phyloP scores from a whole-genome alignment of 257 asterid genomes.

The Nicotiana attenuata region DNA sequence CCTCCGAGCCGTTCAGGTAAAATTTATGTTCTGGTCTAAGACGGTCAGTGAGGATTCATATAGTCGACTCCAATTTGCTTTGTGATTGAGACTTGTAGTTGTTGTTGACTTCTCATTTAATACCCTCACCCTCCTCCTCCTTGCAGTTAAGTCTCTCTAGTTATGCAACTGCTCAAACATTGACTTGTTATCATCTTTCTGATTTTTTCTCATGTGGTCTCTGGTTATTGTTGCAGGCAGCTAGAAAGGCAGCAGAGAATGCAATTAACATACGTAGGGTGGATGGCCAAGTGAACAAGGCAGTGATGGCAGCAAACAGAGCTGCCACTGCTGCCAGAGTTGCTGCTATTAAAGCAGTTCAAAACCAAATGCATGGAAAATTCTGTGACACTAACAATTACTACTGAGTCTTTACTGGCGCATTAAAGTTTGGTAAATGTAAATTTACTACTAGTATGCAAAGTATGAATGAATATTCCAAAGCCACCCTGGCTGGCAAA shows the following conservation, averaged over 20 bases:
- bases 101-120: not conserved
- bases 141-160: not conserved
- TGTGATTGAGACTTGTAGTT: not conserved
- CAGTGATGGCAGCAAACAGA: slow-evolving; percentile 65
- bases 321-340: slow-evolving; percentile 94
- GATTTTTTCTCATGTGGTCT: not conserved
- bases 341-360: slow-evolving; percentile 92
- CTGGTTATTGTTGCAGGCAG: slow-evolving; percentile 43
- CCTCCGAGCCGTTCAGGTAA: slow-evolving; percentile 65
- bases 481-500: slow-evolving; percentile 31
- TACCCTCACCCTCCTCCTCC: not conserved
- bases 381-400: slow-evolving; percentile 56
- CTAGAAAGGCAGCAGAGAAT: slow-evolving; percentile 63
- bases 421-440: slow-evolving; percentile 25
- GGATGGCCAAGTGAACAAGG: slow-evolving; percentile 74
- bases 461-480: slow-evolving; percentile 8
- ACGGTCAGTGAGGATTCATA: not conserved
- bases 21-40: not conserved
- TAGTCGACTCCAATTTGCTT: no score
- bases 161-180: not conserved
- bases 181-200: not conserved
- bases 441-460: slow-evolving; percentile 20
- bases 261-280: slow-evolving; percentile 43
- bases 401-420: not conserved
- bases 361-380: slow-evolving; percentile 68